Evolutionary conservation across 768 basidiomycete genomes (phyloP), one percentile per base, ranked within the genome.

Genomic region (Phaeolepiota aurea): DNA sequence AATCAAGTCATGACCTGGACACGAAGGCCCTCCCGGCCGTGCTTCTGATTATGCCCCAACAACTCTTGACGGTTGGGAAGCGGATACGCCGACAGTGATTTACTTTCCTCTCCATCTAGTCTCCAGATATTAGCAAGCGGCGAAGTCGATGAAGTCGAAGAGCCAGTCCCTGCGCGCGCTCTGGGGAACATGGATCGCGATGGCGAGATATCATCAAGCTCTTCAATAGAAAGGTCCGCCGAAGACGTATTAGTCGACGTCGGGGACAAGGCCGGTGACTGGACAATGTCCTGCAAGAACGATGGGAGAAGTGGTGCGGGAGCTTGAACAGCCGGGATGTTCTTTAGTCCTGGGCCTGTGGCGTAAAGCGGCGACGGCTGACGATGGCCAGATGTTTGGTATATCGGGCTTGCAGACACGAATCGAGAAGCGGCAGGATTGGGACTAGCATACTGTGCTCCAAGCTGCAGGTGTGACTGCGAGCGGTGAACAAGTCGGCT

Each of bases 221-320:
- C 82, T 45, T 83, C 82, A 2, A 77, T 80, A 2, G 79, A 79
- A 32, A 82, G 55, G 42, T 83, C 82, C 3, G 79, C 72, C 1
- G 80, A 81, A 4, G 77, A 79, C 5, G 79, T 70, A 12, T 77
- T 79, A 3, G 78, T 69, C 14, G 53, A 54, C 11, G 57, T 53
- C 1, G 81, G 74, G 3, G 82, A 81, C 36, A 74, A 57, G 7
- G 77, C 71, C n/a, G 79, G 79, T 1, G 79, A 76, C 51, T 78
- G 75, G 14, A 86, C 74, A 16, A 84, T 78, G 47, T 86, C 81
- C 52, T 84, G 80, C 47, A 87, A 57, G 63, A 86, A 87, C 5
- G 84, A 77, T 2, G 85, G 85, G n/a, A 87, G 66, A 30, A 87
- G 68, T 4, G 79, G 71, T 2, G 70, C 66, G 3, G 63, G 66